Evolutionary conservation across 2,329 filamentous ascomycete species (phyloP).

Genomic region (Fusarium chlamydosporum): DNA sequence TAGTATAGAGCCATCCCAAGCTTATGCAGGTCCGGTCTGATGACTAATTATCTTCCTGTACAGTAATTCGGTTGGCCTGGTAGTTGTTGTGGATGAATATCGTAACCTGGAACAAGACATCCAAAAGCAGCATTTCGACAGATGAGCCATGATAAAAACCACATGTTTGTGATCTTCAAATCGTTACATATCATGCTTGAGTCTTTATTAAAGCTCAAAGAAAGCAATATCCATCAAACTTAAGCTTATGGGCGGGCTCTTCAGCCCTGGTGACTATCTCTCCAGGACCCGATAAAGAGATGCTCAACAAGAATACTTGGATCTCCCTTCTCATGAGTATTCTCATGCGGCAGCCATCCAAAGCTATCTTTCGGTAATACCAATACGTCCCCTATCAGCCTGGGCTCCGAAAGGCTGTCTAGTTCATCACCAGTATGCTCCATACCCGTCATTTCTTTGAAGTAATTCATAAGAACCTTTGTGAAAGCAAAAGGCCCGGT

Average conservation of each 20-base stretch:
- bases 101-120: no score
- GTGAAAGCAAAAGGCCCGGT: constrained; percentile 54
- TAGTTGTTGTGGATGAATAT: no score
- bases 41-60: no score
- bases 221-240: not conserved
- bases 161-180: no score
- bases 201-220: no score
- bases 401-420: constrained; percentile 48
- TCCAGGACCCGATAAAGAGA: constrained; percentile 43
- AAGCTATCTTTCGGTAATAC: constrained; percentile 53
- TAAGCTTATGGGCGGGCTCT: not conserved
- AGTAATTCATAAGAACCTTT: constrained; percentile 52
- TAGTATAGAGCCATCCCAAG: no score
- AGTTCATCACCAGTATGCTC: constrained; percentile 52
- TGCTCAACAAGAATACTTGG: constrained; percentile 41
- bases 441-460: constrained; percentile 45
- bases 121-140: no score
- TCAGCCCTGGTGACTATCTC: constrained; percentile 34
- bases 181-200: no score
- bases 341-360: constrained; percentile 43
- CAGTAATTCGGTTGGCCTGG: no score
- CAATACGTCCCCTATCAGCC: constrained; percentile 54
- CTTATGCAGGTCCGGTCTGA: no score
- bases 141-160: not conserved
- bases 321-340: constrained; percentile 38